Base-by-base conservation (phyloP, 768 basidiomycete genomes). In the Kwoniella dendrophila region DNA sequence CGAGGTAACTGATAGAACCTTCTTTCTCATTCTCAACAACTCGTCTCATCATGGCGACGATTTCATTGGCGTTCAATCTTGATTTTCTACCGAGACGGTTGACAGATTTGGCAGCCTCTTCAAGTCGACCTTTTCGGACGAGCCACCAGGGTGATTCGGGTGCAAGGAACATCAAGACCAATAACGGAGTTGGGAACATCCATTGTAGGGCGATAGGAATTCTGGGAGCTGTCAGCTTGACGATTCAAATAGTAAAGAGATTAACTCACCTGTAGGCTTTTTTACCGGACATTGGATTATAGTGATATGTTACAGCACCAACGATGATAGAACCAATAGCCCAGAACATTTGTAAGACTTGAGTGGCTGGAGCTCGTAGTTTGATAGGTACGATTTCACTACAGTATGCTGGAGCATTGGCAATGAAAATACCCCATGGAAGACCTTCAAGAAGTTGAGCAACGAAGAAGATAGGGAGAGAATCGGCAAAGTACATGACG, bases 121-220 rank as follows among this genome's bases (percentile, higher is more conserved):
- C 70, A 54, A 56, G 40, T 27, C 57, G 36, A 18, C 77, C 77
- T 26, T 72, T 69, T 56, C 77, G 67, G 40, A 75, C 72, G 2
- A 76, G 63, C 73, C 74, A 74, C 75, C 74, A 78, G 30, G 59
- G 77, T 3, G 69, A 72, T 53, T 78, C 77, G 33, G 77, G 77
- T 0, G 77, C 77, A 38, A 76, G 56, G 50, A 66, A 68, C 40
- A 78, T 62, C 22, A 72, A 48, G 48, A 75, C 56, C 18, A 61
- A 62, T 7, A 78, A 69, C 1, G 72, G 71, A 2, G 69, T 68
- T 1, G 73, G 72, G 75, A 76, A 78, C 34, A 76, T 63, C 73
- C 75, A 74, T 52, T 76, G 75, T 2, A 76, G 56, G 2, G 75
- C 75, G 36, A 63, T 44, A 2, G 73, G 75, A 50, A 76, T 67